Evolutionary conservation across 2,329 filamentous ascomycete genomes (phyloP).

Genomic region (Penicillium sp.): DNA sequence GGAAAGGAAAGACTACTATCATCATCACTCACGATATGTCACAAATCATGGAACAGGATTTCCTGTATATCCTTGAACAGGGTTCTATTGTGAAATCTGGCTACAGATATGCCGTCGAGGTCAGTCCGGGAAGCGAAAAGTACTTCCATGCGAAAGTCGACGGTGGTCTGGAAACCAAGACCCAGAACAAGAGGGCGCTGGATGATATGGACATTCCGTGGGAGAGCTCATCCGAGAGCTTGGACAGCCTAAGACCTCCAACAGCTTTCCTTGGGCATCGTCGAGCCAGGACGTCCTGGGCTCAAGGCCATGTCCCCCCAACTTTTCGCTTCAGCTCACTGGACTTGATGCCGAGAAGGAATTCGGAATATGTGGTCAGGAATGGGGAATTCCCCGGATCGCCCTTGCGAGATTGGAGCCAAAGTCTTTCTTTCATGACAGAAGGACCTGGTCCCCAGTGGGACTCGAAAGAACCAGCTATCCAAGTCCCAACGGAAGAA

Average conservation of each 20-base stretch:
- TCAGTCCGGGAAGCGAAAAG: constrained; percentile 27
- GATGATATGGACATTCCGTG: neutral
- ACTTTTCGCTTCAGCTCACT: constrained; percentile 11
- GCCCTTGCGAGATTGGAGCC: neutral
- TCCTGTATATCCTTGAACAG: constrained; percentile 73
- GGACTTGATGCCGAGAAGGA: neutral
- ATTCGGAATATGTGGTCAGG: neutral
- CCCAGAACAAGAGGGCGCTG: neutral
- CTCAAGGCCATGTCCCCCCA: constrained; percentile 14
- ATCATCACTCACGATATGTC: constrained; percentile 88
- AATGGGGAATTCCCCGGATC: neutral
- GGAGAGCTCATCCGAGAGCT: neutral
- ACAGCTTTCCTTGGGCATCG: constrained; percentile 1
- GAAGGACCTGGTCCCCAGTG: neutral
- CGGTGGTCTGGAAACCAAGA: neutral
- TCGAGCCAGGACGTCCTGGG: constrained; percentile 7
- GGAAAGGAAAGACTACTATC: constrained; percentile 78
- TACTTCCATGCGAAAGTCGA: constrained; percentile 15
- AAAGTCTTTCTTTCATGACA: neutral
- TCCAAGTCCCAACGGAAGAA: neutral
- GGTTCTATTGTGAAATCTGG: constrained; percentile 69
- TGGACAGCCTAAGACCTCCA: neutral
- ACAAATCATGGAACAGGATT: constrained; percentile 70
- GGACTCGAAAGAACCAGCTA: neutral
- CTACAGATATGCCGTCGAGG: constrained; percentile 54